Percentiles rank a stretch among this genome's conserved stretches.
phyloP scores from a whole-genome alignment of 495 filamentous ascomycete species.

The Thermochaetoides thermophila region DNA sequence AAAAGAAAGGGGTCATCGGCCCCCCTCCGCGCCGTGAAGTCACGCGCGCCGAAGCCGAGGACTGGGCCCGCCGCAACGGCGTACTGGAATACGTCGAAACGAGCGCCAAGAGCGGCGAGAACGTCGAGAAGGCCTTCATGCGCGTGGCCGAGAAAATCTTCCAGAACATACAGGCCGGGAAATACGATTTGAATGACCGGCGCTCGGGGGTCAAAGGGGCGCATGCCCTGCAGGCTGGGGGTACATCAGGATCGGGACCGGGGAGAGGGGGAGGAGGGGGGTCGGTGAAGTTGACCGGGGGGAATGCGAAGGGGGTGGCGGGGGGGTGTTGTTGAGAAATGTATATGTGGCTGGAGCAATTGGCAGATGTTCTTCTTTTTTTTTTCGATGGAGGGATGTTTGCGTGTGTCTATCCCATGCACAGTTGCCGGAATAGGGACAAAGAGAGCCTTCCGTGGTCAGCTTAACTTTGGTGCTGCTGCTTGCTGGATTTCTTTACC shows the following conservation, averaged over 20 bases:
- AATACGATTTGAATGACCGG: constrained; percentile 87
- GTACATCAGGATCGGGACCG: no score
- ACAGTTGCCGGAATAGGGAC: no score
- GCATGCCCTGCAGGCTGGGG: no score
- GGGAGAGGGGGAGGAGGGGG: constrained; percentile 41
- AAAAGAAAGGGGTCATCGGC: not conserved
- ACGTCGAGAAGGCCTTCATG: constrained; percentile 83
- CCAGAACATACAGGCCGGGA: constrained; percentile 84
- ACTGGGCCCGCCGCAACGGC: constrained; percentile 71
- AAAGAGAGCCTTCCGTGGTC: no score
- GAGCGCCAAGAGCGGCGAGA: constrained; percentile 84
- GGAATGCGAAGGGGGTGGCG: not conserved
- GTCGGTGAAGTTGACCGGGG: constrained; percentile 23
- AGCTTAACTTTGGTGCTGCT: no score
- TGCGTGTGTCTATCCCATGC: constrained; percentile 2
- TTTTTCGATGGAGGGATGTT: not conserved
- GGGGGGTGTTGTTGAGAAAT: constrained; percentile 9
- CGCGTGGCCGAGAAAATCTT: constrained; percentile 89
- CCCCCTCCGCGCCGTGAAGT: constrained; percentile 42
- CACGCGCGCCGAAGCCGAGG: constrained; percentile 60
- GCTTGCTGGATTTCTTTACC: no score
- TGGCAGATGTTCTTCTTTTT: no score
- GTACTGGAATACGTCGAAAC: constrained; percentile 89
- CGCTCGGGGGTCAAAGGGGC: constrained; percentile 75
- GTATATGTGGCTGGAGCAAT: not conserved